Evolutionary conservation across 208 protist species (phyloP), one percentile per base, ranked within the genome.

Genomic region (Trypanosoma mega): DNA sequence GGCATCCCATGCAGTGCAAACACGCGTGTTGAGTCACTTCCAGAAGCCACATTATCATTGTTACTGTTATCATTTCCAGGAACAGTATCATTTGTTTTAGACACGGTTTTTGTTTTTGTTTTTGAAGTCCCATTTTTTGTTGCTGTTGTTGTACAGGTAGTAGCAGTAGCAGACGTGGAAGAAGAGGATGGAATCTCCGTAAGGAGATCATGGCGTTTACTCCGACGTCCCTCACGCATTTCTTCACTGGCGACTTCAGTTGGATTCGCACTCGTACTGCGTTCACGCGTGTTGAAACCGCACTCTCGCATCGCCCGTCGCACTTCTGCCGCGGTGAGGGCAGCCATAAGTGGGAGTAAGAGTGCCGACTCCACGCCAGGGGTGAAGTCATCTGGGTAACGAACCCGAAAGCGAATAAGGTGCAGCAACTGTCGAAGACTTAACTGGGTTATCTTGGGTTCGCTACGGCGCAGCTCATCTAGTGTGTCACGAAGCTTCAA

Each of bases 341-440:
- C 63, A 0, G 81, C 83, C 77, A 96, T 79, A 33, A 94, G 72
- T 0, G 81, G 80, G 29, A 93, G 62, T 51, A 95, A 68, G 54
- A 93, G 54, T 26, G 85, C 72, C 37, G 69, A 74, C 30, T 77
- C 65, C 16, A 88, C 77, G 34, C 66, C 76, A 66, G 58, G 49
- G 20, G 69, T 68, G 18, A 92, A 65, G 33, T 79, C 68, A 30
- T 78, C 63, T 1, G 74, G 83, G 46, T 87, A 87, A 24, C 68
- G 79, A 53, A 87, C 80, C 16, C 75, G 68, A 18, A 67, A 74
- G 16, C 74, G 74, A 54, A 80, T 80, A 29, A 89, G 61, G 41
- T 87, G 78, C 18, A 88, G 79, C 11, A 89, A 68, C 61, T 92
- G 85, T 11, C 85, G 75, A 24, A 92, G 69, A 48, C 72, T 83